phyloP scores from a whole-genome alignment of 1,284 basidiomycete genomes.

The Fomitopsis pinicola region DNA sequence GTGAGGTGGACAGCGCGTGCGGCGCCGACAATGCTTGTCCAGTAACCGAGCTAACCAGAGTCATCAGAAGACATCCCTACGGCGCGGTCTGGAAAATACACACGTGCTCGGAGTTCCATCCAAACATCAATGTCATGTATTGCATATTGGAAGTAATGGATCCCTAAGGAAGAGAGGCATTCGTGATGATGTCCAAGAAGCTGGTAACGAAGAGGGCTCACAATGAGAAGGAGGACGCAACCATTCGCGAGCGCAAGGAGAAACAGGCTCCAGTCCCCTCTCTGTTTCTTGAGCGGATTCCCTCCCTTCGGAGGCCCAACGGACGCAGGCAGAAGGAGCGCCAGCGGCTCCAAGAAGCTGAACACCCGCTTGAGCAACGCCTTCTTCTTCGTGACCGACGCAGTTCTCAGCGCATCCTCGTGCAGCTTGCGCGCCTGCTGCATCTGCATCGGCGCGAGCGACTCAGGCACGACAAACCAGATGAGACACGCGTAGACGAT shows the following conservation, averaged over 20 bases:
- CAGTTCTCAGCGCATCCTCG: slow-evolving; percentile 17
- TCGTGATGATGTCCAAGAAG: not conserved
- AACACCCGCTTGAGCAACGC: slow-evolving; percentile 36
- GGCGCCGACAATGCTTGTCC: slow-evolving; percentile 58
- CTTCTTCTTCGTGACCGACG: not conserved
- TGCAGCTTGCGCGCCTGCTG: slow-evolving; percentile 23
- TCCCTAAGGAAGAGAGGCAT: not conserved
- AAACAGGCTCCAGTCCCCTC: slow-evolving; percentile 65
- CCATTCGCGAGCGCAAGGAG: slow-evolving; percentile 40
- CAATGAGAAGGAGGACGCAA: slow-evolving; percentile 45
- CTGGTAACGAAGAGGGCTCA: not conserved
- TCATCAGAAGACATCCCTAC: not conserved
- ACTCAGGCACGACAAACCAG: slow-evolving; percentile 72
- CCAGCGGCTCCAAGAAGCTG: slow-evolving; percentile 61
- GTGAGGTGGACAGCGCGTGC: slow-evolving; percentile 60
- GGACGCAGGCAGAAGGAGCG: slow-evolving; percentile 54
- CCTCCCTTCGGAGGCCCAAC: slow-evolving; percentile 13
- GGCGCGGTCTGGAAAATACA: not conserved
- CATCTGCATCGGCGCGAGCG: slow-evolving; percentile 49
- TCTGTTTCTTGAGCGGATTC: slow-evolving; percentile 35
- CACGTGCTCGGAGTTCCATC: slow-evolving; percentile 73
- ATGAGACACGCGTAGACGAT: slow-evolving; percentile 46
- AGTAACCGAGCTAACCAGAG: slow-evolving; percentile 67
- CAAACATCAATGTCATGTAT: slow-evolving; percentile 62
- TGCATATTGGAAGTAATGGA: slow-evolving; percentile 57